Conservation (phyloP, 805 yeast species). For the Blastobotrys robertii region DNA sequence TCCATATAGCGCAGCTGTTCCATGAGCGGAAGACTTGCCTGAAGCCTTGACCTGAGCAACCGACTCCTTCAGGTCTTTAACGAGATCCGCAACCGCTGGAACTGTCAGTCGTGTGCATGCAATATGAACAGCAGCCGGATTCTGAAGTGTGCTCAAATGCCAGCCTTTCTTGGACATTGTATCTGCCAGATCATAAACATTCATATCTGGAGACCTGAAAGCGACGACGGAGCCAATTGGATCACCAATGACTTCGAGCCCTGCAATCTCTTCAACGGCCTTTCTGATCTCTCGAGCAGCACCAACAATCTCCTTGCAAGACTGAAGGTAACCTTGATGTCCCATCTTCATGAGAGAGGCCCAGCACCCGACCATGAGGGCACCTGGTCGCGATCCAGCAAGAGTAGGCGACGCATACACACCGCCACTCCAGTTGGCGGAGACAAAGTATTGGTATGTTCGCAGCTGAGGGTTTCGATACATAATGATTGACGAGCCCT, state of each 20-base stretch:
- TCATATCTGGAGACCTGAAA: conserved; percentile 51
- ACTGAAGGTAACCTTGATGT: conserved; percentile 63
- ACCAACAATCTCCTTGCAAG: conserved; percentile 55
- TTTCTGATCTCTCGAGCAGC: conserved; percentile 52
- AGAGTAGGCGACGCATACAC: conserved; percentile 92
- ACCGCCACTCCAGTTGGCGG: conserved; percentile 88
- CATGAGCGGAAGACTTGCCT: conserved; percentile 24
- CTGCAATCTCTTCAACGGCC: conserved; percentile 40
- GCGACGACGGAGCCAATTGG: conserved; percentile 78
- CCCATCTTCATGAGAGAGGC: conserved; percentile 82
- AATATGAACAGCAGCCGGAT: conserved; percentile 84
- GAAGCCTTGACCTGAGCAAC: conserved; percentile 34
- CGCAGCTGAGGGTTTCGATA: conserved; percentile 63
- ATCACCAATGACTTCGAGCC: conserved; percentile 68
- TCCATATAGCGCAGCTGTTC: conserved; percentile 86
- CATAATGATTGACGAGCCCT: conserved; percentile 90
- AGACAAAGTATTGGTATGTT: conserved; percentile 72
- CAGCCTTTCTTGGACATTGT: conserved; percentile 58
- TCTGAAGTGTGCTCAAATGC: conserved; percentile 83
- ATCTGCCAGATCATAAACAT: conserved; percentile 76
- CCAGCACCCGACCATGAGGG: conserved; percentile 97
- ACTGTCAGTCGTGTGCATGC: conserved; percentile 74
- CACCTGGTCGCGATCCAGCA: conserved; percentile 97
- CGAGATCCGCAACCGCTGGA: conserved; percentile 49
- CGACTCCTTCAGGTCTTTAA: conserved; percentile 38